Conservation (phyloP, 1,284 basidiomycete species). For the Retiboletus fuscus region DNA sequence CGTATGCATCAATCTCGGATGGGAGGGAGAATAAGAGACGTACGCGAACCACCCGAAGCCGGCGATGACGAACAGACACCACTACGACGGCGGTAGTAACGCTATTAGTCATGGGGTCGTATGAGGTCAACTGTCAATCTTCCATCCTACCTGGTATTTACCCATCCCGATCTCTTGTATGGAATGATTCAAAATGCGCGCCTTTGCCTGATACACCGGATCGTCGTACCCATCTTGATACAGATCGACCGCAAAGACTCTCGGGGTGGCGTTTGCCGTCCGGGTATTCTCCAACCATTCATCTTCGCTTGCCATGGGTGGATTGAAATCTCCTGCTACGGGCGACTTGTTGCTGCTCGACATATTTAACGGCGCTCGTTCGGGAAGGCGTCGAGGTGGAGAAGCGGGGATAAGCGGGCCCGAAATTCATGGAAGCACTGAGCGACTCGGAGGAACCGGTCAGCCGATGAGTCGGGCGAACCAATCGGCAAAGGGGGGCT, state of each 20-base stretch:
- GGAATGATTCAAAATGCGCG: slow-evolving; percentile 65
- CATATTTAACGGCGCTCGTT: slow-evolving; percentile 13
- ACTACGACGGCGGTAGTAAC: slow-evolving; percentile 48
- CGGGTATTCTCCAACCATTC: not conserved
- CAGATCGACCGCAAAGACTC: slow-evolving; percentile 39
- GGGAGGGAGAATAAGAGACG: slow-evolving; percentile 40
- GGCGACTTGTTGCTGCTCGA: not conserved
- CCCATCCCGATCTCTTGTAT: slow-evolving; percentile 77
- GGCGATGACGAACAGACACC: slow-evolving; percentile 67
- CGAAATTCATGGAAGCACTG: not conserved
- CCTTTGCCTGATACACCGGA: slow-evolving; percentile 68
- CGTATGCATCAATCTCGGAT: not conserved
- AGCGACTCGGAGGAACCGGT: no score
- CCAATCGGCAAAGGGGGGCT: no score
- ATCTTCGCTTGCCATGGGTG: not conserved
- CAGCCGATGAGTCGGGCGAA: no score
- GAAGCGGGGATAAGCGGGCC: not conserved
- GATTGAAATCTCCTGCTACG: not conserved
- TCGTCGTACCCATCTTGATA: slow-evolving; percentile 63
- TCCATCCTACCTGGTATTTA: slow-evolving; percentile 67
- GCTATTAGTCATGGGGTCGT: not conserved
- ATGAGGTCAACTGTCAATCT: not conserved
- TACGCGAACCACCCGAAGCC: slow-evolving; percentile 81
- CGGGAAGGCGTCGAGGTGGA: not conserved
- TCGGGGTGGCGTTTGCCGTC: not conserved